Conservation (phyloP, 2,329 filamentous ascomycete species). For the Aspergillus fructus region DNA sequence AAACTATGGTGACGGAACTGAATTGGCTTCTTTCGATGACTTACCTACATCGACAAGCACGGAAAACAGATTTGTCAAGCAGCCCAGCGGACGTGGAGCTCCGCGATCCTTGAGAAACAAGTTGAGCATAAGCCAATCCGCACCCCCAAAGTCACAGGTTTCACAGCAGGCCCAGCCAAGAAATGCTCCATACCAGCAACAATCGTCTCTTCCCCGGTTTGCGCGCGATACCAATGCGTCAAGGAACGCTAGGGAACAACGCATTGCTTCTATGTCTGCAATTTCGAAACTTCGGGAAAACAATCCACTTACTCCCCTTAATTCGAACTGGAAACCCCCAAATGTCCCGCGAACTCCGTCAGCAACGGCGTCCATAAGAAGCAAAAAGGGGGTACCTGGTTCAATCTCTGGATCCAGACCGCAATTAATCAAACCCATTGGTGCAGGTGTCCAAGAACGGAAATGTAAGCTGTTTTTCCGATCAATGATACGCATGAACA, state of each 20-base stretch:
- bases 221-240: constrained; percentile 67
- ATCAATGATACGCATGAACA: constrained; percentile 4
- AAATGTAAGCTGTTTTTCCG: constrained; percentile 64
- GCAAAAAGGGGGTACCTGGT: constrained; percentile 39
- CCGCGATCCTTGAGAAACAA: constrained; percentile 61
- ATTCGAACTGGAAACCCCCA: constrained; percentile 60
- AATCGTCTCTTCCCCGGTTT: constrained; percentile 59
- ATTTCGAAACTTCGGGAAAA: constrained; percentile 39
- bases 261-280: constrained; percentile 48
- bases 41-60: constrained; percentile 80
- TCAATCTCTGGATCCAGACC: constrained; percentile 60
- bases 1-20: constrained; percentile 87
- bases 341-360: constrained; percentile 51
- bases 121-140: constrained; percentile 45
- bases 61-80: constrained; percentile 80
- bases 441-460: constrained; percentile 67
- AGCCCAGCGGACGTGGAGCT: constrained; percentile 67
- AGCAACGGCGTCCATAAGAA: constrained; percentile 50
- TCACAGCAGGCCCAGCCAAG: constrained; percentile 58
- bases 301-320: constrained; percentile 52
- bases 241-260: constrained; percentile 63
- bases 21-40: constrained; percentile 92
- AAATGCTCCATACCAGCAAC: constrained; percentile 50
- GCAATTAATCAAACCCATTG: constrained; percentile 83
- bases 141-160: constrained; percentile 30